These are phyloP conservation scores for Umbelopsis vinacea DNA, from an alignment of 192 early-diverging fungal genomes.

Conservation along the genomic window DNA sequence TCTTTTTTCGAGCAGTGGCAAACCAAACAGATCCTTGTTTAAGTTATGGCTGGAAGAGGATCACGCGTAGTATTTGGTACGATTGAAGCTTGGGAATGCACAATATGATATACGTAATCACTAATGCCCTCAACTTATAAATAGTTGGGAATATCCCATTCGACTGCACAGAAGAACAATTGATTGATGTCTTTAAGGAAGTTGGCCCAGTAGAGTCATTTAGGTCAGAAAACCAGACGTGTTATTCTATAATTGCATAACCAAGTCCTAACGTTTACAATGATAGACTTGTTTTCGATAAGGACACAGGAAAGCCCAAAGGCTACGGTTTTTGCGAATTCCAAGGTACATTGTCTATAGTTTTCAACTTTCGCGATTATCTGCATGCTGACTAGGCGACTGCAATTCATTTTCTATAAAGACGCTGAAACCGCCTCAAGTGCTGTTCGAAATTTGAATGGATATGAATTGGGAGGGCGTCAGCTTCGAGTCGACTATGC, in stretches of 20 bases:
- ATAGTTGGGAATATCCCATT: conserved; percentile 83
- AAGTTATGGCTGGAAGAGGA: conserved; percentile 35
- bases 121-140: background rate
- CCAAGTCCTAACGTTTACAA: background rate
- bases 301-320: conserved; percentile 83
- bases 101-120: background rate
- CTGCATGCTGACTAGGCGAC: background rate
- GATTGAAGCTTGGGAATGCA: background rate
- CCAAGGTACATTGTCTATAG: conserved; percentile 49
- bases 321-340: conserved; percentile 97
- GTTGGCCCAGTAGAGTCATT: conserved; percentile 87
- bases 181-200: conserved; percentile 90
- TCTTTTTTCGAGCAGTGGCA: background rate
- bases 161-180: conserved; percentile 91
- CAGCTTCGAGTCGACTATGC: conserved; percentile 93
- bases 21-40: background rate
- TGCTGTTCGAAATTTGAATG: conserved; percentile 92
- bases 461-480: conserved; percentile 87
- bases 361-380: too few species aligned
- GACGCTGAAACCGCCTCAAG: conserved; percentile 93
- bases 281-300: conserved; percentile 86
- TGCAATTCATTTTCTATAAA: background rate
- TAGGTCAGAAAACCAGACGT: conserved; percentile 39
- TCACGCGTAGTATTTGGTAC: conserved; percentile 46
- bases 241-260: background rate